These are phyloP conservation scores for Tagetes erecta DNA, from an alignment of 129 eudicot species.

Conservation along the genomic window DNA sequence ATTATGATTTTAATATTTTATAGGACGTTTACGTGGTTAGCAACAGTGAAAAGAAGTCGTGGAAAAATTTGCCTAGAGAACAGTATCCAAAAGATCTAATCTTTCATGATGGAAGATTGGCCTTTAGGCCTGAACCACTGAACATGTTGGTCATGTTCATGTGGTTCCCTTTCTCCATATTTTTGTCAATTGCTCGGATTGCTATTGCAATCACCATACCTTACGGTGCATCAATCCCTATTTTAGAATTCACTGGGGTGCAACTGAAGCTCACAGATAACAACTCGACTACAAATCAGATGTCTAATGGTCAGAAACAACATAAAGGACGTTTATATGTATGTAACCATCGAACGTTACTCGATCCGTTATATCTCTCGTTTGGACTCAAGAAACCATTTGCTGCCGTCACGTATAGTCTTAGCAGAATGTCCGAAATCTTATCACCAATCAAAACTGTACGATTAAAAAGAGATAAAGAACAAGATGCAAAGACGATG, in stretches of 20 bases:
- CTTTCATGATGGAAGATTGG: constrained; percentile 82
- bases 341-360: constrained; percentile 69
- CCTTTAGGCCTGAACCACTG: constrained; percentile 56
- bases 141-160: constrained; percentile 47
- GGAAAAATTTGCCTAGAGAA: constrained; percentile 46
- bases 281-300: background rate
- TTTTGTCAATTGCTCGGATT: constrained; percentile 41
- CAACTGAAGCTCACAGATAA: constrained; percentile 37
- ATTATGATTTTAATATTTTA: background rate
- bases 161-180: constrained; percentile 63
- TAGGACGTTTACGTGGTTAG: constrained; percentile 63
- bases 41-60: constrained; percentile 38
- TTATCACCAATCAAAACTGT: constrained; percentile 69
- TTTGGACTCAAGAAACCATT: constrained; percentile 44
- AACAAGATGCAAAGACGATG: constrained; percentile 51
- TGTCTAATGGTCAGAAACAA: constrained; percentile 2
- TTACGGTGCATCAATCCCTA: constrained; percentile 19
- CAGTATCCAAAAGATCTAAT: constrained; percentile 56
- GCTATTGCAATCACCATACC: constrained; percentile 43
- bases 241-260: constrained; percentile 46
- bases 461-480: constrained; percentile 50
- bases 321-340: constrained; percentile 55
- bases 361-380: constrained; percentile 60
- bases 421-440: constrained; percentile 57
- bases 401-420: constrained; percentile 63